A percentile compares a stretch with the other conserved stretches of the same genome.
phyloP scores from a whole-genome alignment of 2,329 filamentous ascomycete genomes.

The Neonectria hederae region DNA sequence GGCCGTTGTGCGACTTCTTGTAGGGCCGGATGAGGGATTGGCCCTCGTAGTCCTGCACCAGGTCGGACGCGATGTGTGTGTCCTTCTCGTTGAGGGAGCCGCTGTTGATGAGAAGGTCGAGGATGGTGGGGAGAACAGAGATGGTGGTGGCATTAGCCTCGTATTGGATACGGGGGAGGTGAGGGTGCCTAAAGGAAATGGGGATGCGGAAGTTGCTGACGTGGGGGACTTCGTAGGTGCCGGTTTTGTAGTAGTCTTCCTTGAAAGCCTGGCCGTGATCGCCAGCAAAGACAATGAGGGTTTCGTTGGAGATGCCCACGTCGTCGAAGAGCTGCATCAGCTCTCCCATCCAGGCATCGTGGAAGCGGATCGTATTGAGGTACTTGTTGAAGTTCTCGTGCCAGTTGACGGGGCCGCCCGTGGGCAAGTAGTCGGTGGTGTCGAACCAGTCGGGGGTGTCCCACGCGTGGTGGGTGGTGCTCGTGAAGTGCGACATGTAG shows the following conservation, averaged over 20 bases:
- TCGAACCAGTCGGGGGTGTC: conserved; percentile 36
- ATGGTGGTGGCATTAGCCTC: conserved; percentile 46
- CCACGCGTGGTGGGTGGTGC: conserved; percentile 49
- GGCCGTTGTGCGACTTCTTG: conserved; percentile 37
- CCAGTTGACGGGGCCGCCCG: conserved; percentile 39
- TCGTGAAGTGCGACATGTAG: conserved; percentile 50
- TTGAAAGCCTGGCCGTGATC: conserved; percentile 49
- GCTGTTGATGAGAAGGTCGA: conserved; percentile 47
- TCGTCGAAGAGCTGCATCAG: conserved; percentile 47
- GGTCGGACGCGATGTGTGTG: conserved; percentile 39
- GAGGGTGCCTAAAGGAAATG: conserved; percentile 46
- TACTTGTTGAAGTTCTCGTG: conserved; percentile 47
- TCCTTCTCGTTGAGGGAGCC: conserved; percentile 44
- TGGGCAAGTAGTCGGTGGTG: conserved; percentile 32
- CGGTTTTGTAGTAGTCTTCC: conserved; percentile 44
- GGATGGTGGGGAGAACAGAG: conserved; percentile 48
- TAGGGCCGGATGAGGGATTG: conserved; percentile 48
- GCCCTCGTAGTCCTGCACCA: conserved; percentile 48
- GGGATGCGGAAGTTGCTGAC: conserved; percentile 47
- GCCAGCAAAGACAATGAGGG: conserved; percentile 47
- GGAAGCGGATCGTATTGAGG: conserved; percentile 46
- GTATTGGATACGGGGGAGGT: conserved; percentile 45
- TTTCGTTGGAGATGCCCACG: conserved; percentile 47
- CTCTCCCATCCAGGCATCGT: conserved; percentile 46
- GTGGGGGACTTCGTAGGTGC: conserved; percentile 47